These are phyloP conservation scores for Sporothrix pseudoabietina DNA, from an alignment of 2,329 filamentous ascomycete species.

Conservation along the genomic window DNA sequence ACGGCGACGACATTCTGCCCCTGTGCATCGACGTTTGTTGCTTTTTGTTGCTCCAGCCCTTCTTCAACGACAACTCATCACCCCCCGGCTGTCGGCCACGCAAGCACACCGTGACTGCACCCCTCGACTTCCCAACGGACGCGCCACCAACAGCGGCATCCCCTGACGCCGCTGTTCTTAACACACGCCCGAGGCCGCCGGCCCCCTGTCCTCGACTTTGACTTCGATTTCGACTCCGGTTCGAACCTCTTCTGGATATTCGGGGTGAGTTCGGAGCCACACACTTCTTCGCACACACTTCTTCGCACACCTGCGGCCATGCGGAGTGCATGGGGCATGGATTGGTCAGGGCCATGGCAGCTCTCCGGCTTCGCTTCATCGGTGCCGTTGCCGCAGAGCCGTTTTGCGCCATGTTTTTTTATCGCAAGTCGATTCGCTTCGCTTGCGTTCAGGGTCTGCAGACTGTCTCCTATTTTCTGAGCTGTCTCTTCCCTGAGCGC, in stretches of 20 bases:
- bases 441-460: not conserved
- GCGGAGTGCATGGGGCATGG: not conserved
- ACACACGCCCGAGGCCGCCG: not conserved
- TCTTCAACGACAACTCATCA: constrained; percentile 20
- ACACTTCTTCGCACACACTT: not conserved
- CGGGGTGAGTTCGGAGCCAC: constrained; percentile 8
- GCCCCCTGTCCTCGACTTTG: not conserved
- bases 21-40: not conserved
- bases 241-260: not conserved
- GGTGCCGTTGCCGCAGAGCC: constrained; percentile 1
- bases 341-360: not conserved
- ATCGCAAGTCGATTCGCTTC: not conserved
- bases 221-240: not conserved
- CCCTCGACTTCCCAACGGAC: not conserved
- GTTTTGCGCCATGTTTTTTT: not conserved
- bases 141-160: not conserved
- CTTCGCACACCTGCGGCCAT: not conserved
- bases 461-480: not conserved
- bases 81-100: not conserved
- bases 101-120: not conserved
- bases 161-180: not conserved
- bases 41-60: not conserved
- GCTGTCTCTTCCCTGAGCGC: not conserved
- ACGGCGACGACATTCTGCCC: constrained; percentile 21
- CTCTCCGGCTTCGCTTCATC: constrained; percentile 16